Conservation (phyloP, 768 basidiomycete genomes). For the Postia placenta region DNA sequence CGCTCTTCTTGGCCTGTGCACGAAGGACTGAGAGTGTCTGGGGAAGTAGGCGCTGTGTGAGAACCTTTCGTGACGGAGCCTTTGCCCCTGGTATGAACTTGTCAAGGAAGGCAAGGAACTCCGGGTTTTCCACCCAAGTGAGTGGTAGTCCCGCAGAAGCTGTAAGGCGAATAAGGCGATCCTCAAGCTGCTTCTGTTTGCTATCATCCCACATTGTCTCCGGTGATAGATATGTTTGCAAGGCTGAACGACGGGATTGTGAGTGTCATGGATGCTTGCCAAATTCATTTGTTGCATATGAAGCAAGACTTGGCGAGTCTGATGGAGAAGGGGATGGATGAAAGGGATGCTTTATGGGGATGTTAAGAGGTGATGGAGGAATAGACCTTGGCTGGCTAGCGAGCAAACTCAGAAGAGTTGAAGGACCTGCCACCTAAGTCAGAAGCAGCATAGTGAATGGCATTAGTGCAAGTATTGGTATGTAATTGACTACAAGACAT, state of each 20-base stretch:
- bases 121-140: constrained; percentile 33
- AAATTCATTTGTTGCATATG: neutral
- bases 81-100: constrained; percentile 15
- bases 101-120: constrained; percentile 24
- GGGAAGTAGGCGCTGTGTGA: neutral
- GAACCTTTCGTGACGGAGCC: neutral
- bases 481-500: neutral
- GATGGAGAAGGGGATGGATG: neutral
- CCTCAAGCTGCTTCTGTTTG: neutral
- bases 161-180: constrained; percentile 15
- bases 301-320: neutral
- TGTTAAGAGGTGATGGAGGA: neutral
- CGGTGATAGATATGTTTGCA: neutral
- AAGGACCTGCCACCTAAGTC: neutral
- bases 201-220: neutral
- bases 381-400: neutral
- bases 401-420: neutral
- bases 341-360: neutral
- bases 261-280: neutral
- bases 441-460: neutral
- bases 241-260: neutral
- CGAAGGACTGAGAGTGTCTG: neutral
- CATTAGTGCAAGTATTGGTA: neutral
- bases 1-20: neutral
- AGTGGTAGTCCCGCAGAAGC: constrained; percentile 29